Evolutionary conservation across 2,329 filamentous ascomycete species (phyloP).

Genomic region (Diplodia intermedia): DNA sequence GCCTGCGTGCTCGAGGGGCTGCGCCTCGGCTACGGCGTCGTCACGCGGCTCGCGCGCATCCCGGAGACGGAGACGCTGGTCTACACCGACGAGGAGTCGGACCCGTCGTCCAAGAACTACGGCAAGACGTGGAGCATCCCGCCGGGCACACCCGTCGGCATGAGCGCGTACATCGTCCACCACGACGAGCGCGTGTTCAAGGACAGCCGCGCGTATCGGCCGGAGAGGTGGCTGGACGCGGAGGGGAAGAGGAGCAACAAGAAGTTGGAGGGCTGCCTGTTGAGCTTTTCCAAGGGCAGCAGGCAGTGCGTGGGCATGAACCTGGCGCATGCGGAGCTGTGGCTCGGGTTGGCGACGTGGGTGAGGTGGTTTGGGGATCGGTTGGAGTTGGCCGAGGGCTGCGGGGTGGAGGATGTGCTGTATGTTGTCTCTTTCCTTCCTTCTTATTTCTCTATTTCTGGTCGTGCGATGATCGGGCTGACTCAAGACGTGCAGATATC

Average conservation of each 20-base stretch:
- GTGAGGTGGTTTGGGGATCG: conserved; percentile 29
- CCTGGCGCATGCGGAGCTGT: conserved; percentile 11
- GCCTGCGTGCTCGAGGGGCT: conserved; percentile 41
- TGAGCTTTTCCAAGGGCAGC: conserved; percentile 34
- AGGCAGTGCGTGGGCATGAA: conserved; percentile 35
- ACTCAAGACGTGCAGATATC: conserved; percentile 35
- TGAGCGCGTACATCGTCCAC: conserved; percentile 33
- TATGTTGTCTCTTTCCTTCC: neutral
- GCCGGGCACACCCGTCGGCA: conserved; percentile 33
- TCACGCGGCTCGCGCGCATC: conserved; percentile 40
- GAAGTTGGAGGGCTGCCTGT: conserved; percentile 32
- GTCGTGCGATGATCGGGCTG: neutral
- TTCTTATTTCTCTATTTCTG: too few relatives aligned
- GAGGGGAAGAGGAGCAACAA: neutral
- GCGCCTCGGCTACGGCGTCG: conserved; percentile 50
- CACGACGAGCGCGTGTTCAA: conserved; percentile 40
- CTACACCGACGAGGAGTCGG: conserved; percentile 10
- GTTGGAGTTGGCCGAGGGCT: conserved; percentile 33
- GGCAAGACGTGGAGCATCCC: conserved; percentile 29
- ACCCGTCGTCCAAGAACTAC: neutral
- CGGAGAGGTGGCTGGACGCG: conserved; percentile 38
- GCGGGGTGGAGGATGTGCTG: conserved; percentile 41
- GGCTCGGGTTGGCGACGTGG: conserved; percentile 33
- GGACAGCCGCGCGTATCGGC: conserved; percentile 39
- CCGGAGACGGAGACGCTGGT: conserved; percentile 20